Conservation (phyloP, 805 yeast species). For the Maudiozyma barnettii region DNA sequence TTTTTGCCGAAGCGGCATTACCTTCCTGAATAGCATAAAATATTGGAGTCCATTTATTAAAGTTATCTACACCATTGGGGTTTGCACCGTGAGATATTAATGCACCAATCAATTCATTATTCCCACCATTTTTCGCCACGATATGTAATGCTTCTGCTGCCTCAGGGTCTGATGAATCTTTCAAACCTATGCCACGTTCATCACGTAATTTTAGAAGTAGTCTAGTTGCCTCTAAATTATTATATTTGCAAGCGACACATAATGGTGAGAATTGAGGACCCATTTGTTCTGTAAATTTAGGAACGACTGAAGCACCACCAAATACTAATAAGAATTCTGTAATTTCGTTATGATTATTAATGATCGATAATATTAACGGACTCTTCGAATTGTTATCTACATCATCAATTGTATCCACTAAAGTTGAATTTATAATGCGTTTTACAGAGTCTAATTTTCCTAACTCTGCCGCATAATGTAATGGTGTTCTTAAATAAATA, state of each 20-base stretch:
- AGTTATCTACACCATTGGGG: conserved; percentile 70
- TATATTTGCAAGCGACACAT: conserved; percentile 81
- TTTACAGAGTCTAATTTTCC: conserved; percentile 39
- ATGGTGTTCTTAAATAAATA: conserved; percentile 66
- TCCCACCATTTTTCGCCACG: conserved; percentile 72
- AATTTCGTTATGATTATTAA: conserved; percentile 49
- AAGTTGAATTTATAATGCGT: conserved; percentile 29
- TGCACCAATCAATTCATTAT: conserved; percentile 54
- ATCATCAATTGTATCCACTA: conserved; percentile 28
- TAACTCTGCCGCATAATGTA: conserved; percentile 74
- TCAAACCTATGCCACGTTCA: conserved; percentile 2
- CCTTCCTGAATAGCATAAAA: conserved; percentile 88
- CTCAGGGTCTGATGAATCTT: conserved; percentile 55
- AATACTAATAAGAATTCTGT: conserved; percentile 39
- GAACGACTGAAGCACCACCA: conserved; percentile 29
- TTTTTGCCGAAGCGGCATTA: conserved; percentile 57
- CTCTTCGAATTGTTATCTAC: conserved; percentile 71
- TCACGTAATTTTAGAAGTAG: conserved; percentile 37
- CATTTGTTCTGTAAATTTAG: conserved; percentile 17
- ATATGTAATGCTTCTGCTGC: conserved; percentile 84
- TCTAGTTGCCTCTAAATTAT: conserved; percentile 62
- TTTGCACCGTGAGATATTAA: conserved; percentile 65
- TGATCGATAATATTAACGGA: conserved; percentile 72
- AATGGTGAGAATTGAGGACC: conserved; percentile 64
- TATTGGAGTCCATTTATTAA: conserved; percentile 89